Base-by-base conservation (phyloP, 2,329 filamentous ascomycete genomes). In the Fusarium sp. region DNA sequence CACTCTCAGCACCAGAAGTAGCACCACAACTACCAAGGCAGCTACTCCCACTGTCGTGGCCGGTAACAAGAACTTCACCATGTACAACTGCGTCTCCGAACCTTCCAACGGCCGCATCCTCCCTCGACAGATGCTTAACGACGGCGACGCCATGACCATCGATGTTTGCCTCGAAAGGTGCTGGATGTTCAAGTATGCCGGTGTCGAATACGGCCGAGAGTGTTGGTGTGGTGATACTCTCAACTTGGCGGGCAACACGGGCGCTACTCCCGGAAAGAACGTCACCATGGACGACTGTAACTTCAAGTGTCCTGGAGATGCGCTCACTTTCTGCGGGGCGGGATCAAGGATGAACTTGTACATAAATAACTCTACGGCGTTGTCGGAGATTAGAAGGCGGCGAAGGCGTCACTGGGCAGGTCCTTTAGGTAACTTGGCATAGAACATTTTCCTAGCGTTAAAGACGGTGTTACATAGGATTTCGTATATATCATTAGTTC, bases 41-140 rank as follows among this genome's bases (percentile, higher is more conserved):
- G 39, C 58, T 1, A 59, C 64, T 0, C 82, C 83, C 0, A 62
- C 79, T n/a, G 77, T 83, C 11, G 80, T 75, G 31, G 68, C 68
- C 0, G 83, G 83, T 1, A 83, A 84, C 65, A 77, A 74, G 43
- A 83, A 84, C 72, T 85, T 82, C 20, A 83, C 81, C 2, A 84
- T 79, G 65, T 83, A 83, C 63, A 80, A 79, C 2, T 85, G 83
- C 43, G 78, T 82, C 1, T 70, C 74, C 0, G 83, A 85, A 63
- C 83, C 83, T 0, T 77, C 77, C 3, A 50, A 71, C 0, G 83
- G 82, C 1, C 81, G 81, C 10, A 71, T 84, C 0, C 76, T 85
- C 4, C 59, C 75, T 2, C 66, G 63, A 0, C 80, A 83, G 43
- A 61, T 82, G 6, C 71, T 81, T 37, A 83, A 81, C 33, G 77